Evolutionary conservation across 768 basidiomycete genomes (phyloP), one percentile per base, ranked within the genome.

Genomic region (Flagelloscypha sp.): DNA sequence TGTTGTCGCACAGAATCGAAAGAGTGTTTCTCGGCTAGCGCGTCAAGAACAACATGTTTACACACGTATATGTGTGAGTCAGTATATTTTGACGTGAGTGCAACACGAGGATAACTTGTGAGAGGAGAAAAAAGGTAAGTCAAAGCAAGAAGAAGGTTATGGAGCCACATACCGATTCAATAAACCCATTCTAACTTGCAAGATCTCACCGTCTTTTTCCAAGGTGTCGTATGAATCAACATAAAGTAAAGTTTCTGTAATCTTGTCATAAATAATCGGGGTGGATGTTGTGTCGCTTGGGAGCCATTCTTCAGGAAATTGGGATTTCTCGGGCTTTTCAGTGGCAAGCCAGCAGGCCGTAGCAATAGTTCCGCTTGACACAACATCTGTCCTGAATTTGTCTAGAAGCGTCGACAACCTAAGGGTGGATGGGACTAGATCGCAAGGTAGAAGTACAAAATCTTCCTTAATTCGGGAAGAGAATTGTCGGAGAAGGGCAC

Each of bases 1-100:
- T 95, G 89, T 54, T 93, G 84, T 33, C 84, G 71, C 34, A 97
- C 67, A 11, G 90, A 94, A 33, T 87, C 80, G 27, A 92, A 68
- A 46, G 77, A 70, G 4, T 59, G 61, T 48, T 85, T 86, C 41
- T 75, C 70, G 8, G 74, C 68, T 18, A 92, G 62, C 9, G 76
- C 66, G 39, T 87, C 79, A 17, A 95, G 62, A 6, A 94, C 65
- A 12, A 74, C 69, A 40, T 74, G 72, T 44, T 76, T 73, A 61
- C 89, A 90, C 22, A 94, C 77, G 48, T 94, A 95, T 21, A 94
- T 84, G 55, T 95, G 92, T 1, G 92, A 86, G 49, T 95, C 92
- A 44, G 79, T 75, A 22, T 82, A 66, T 22, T 61, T 68, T 9
- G 74, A 70, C 2, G 85, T 81, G 20, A 95, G 58, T 24, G 67